These are phyloP conservation scores for Mycena rosella DNA, from an alignment of 768 basidiomycete species.

Conservation along the genomic window DNA sequence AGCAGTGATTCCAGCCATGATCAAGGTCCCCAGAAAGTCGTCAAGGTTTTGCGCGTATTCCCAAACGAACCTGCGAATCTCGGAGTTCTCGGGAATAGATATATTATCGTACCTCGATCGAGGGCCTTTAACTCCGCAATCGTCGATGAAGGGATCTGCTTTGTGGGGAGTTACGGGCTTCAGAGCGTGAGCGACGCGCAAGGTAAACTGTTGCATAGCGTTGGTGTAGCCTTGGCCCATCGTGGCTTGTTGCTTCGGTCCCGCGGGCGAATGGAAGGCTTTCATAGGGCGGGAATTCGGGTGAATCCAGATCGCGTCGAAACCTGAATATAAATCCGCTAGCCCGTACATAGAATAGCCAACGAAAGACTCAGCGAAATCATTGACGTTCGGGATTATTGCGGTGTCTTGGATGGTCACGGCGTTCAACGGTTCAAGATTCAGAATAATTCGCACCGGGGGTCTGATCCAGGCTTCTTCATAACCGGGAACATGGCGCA, in stretches of 20 bases:
- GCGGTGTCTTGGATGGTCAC: slow-evolving; percentile 42
- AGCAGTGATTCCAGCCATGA: slow-evolving; percentile 45
- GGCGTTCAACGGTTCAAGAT: slow-evolving; percentile 49
- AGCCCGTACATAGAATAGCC: no score
- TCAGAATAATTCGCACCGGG: slow-evolving; percentile 45
- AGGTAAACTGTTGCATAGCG: slow-evolving; percentile 10
- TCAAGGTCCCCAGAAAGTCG: slow-evolving; percentile 27
- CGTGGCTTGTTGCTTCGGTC: slow-evolving; percentile 27
- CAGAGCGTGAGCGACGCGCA: slow-evolving; percentile 7
- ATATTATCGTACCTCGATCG: slow-evolving; percentile 38
- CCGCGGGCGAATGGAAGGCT: slow-evolving; percentile 27
- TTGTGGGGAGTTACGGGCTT: background rate
- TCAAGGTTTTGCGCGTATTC: slow-evolving; percentile 40
- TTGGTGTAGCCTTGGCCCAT: slow-evolving; percentile 31
- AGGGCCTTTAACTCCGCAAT: slow-evolving; percentile 43
- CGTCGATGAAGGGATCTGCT: slow-evolving; percentile 38
- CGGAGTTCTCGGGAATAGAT: slow-evolving; percentile 39
- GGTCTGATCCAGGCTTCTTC: slow-evolving; percentile 43
- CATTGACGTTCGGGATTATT: slow-evolving; percentile 41
- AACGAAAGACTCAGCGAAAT: no score
- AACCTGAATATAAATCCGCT: no score
- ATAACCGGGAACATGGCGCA: slow-evolving; percentile 41
- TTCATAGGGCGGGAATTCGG: slow-evolving; percentile 39
- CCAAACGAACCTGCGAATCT: slow-evolving; percentile 47
- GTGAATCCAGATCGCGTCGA: slow-evolving; percentile 28